Evolutionary conservation across 768 basidiomycete genomes (phyloP), one percentile per base, ranked within the genome.

Genomic region (Tubosaeta sp.): DNA sequence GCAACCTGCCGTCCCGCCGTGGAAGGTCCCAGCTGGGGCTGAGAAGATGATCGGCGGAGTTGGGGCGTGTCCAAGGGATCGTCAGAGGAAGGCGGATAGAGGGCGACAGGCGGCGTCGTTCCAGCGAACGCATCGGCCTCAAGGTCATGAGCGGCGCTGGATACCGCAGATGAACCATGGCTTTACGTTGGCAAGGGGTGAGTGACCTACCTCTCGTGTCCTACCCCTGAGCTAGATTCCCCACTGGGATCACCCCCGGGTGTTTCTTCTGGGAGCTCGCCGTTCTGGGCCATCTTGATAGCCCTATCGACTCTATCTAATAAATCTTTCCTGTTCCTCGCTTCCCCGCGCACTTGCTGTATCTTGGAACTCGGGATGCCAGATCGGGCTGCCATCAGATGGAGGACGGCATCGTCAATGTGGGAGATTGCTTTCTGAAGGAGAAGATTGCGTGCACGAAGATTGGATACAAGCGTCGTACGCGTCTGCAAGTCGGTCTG

Each of bases 371-470:
- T 66, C 6, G 64, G 63, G 29, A 68, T 63, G 32, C 63, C 66
- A 10, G 66, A 66, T 68, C 66, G 55, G 47, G 65, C 64, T 38
- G 64, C 64, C 61, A 66, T 55, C 4, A 66, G 46, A 48, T 59
- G 55, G 30, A 65, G 66, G 34, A 66, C 61, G 11, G 63, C 65
- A 55, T 67, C 60, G 40, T 66, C 64, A n/a, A 66, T 65, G 32
- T 57, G 65, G 46, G 65, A 60, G 49, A 66, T 66, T 49, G 64
- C 66, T 53, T 59, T 66, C 43, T 67, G 64, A 44, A 65, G 60
- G 35, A 66, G 64, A 43, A 68, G 60, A 35, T 66, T 67, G 35
- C 52, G 64, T 3, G 63, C 65, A 43, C 64, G 65, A 46, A 66
- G 64, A 56, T 61, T 54, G 35, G 61, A 63, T 53, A 66, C 52